These are phyloP conservation scores for Chaetoscypha palmicola DNA, from an alignment of 2,329 filamentous ascomycete species.

Conservation along the genomic window DNA sequence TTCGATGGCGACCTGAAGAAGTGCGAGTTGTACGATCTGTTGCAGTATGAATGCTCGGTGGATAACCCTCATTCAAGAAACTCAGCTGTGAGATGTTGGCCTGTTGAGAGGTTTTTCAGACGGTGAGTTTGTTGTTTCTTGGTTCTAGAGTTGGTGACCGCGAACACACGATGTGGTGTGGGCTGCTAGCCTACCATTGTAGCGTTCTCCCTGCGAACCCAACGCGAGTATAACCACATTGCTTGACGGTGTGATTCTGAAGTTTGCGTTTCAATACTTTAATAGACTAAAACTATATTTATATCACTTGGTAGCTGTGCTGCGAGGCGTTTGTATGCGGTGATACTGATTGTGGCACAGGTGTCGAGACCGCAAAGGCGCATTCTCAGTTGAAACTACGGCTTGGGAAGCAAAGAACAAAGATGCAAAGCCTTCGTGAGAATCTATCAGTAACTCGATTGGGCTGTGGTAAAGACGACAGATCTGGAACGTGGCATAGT, in stretches of 20 bases:
- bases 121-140: slow-evolving; percentile 38
- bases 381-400: slow-evolving; percentile 57
- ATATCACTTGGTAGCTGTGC: too few relatives aligned
- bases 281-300: too few relatives aligned
- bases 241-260: too few relatives aligned
- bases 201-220: too few relatives aligned
- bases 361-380: slow-evolving; percentile 50
- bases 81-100: slow-evolving; percentile 47
- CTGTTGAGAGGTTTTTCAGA: slow-evolving; percentile 53
- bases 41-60: slow-evolving; percentile 55
- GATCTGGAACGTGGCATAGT: too few relatives aligned
- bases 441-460: too few relatives aligned
- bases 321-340: too few relatives aligned
- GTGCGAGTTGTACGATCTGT: slow-evolving; percentile 51
- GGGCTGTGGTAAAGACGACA: too few relatives aligned
- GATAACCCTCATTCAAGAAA: slow-evolving; percentile 39
- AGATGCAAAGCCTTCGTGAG: neutral
- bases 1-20: slow-evolving; percentile 48
- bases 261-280: too few relatives aligned
- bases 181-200: too few relatives aligned
- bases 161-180: too few relatives aligned
- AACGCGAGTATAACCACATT: too few relatives aligned
- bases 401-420: slow-evolving; percentile 43
- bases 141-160: slow-evolving; percentile 1
- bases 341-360: slow-evolving; percentile 31